These are phyloP conservation scores for Hypoxylon sp. DNA, from an alignment of 2,329 filamentous ascomycete species.

Conservation along the genomic window DNA sequence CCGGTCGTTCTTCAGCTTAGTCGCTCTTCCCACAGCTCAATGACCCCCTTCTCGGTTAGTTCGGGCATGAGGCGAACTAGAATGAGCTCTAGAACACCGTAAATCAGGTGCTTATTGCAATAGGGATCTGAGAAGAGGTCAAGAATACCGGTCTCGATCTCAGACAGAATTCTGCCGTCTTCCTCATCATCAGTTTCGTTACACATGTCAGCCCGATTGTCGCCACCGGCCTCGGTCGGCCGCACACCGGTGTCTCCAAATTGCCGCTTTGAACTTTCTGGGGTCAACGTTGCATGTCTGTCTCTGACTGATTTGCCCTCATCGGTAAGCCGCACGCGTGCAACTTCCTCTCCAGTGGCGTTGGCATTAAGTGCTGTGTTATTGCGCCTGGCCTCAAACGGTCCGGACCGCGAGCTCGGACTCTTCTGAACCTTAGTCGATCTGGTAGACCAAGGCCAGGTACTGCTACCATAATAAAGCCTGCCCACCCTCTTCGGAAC, in stretches of 20 bases:
- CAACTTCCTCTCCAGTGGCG: slow-evolving; percentile 39
- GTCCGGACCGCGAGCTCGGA: slow-evolving; percentile 42
- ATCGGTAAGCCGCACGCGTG: slow-evolving; percentile 40
- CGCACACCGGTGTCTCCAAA: slow-evolving; percentile 36
- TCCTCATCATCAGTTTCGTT: slow-evolving; percentile 44
- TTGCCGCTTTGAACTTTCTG: slow-evolving; percentile 35
- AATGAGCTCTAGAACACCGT: slow-evolving; percentile 80
- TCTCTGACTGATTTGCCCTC: slow-evolving; percentile 38
- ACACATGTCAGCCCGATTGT: slow-evolving; percentile 37
- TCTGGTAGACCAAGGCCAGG: slow-evolving; percentile 46
- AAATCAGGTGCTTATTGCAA: slow-evolving; percentile 92
- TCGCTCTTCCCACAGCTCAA: slow-evolving; percentile 78
- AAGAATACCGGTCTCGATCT: slow-evolving; percentile 72
- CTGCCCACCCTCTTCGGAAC: slow-evolving; percentile 58
- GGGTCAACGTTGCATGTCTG: slow-evolving; percentile 43
- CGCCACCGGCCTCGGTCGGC: slow-evolving; percentile 33
- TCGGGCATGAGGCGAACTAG: slow-evolving; percentile 88
- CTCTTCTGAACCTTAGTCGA: slow-evolving; percentile 38
- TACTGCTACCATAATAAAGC: slow-evolving; percentile 57
- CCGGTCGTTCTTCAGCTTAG: slow-evolving; percentile 50
- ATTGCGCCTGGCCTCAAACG: slow-evolving; percentile 40
- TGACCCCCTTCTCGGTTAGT: slow-evolving; percentile 74
- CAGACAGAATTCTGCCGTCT: slow-evolving; percentile 60
- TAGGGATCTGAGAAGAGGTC: slow-evolving; percentile 82
- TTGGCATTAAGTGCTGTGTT: slow-evolving; percentile 37